Conservation (phyloP, 495 filamentous ascomycete species). For the Aspergillus nidulans region DNA sequence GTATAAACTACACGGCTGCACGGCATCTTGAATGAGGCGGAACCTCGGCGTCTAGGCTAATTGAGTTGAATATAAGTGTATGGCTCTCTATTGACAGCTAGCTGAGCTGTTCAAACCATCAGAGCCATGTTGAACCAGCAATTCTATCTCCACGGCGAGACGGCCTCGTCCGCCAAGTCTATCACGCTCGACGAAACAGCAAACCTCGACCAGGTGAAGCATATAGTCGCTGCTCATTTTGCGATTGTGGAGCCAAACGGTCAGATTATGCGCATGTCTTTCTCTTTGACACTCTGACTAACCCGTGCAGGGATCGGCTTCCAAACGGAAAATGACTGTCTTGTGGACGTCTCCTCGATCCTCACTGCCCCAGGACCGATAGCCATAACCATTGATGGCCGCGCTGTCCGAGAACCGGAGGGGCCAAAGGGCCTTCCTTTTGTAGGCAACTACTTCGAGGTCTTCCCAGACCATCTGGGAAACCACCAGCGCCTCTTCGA, state of each 20-base stretch:
- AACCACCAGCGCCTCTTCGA: constrained; percentile 55
- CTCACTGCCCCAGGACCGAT: constrained; percentile 26
- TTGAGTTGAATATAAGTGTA: neutral
- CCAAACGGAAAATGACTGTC: constrained; percentile 21
- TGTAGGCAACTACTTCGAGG: constrained; percentile 50
- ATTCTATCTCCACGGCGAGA: constrained; percentile 44
- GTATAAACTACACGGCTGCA: neutral
- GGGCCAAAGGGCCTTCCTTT: constrained; percentile 46
- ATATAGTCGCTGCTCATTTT: constrained; percentile 39
- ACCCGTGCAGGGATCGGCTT: constrained; percentile 35
- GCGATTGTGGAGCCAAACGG: constrained; percentile 34
- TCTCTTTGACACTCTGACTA: neutral
- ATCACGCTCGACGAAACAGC: constrained; percentile 33
- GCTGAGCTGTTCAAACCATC: neutral
- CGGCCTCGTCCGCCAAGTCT: constrained; percentile 29
- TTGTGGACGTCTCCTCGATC: constrained; percentile 27
- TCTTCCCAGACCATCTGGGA: constrained; percentile 55
- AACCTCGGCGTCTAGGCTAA: neutral
- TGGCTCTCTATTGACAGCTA: neutral
- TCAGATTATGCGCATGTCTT: neutral
- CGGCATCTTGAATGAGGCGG: neutral
- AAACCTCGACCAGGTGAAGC: constrained; percentile 30
- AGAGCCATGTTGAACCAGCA: constrained; percentile 30
- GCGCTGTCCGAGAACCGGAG: constrained; percentile 36
- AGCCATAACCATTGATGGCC: constrained; percentile 41